Conservation (phyloP, 768 basidiomycete species). For the Lenzites betulinus region DNA sequence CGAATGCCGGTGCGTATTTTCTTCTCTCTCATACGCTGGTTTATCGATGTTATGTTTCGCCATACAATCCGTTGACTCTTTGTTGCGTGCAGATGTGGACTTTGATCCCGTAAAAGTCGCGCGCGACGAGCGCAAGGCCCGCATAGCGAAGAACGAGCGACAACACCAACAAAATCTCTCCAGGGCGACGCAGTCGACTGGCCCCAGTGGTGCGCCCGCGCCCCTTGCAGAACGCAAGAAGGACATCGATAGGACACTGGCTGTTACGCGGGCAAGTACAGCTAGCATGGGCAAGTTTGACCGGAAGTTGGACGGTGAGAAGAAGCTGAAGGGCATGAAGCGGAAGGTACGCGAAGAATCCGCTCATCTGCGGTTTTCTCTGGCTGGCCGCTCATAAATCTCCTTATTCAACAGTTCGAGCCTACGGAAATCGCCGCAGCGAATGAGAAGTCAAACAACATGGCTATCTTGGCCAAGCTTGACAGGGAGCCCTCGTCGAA, state of each 20-base stretch:
- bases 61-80: not conserved
- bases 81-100: slow-evolving; percentile 58
- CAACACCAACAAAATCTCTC: slow-evolving; percentile 74
- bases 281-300: slow-evolving; percentile 97
- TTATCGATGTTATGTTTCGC: not conserved
- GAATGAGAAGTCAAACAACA: slow-evolving; percentile 69
- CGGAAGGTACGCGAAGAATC: slow-evolving; percentile 67
- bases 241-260: slow-evolving; percentile 76
- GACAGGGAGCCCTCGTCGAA: slow-evolving; percentile 65
- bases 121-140: slow-evolving; percentile 75
- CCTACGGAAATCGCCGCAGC: slow-evolving; percentile 68
- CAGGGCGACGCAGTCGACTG: slow-evolving; percentile 47
- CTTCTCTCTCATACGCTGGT: too few species aligned
- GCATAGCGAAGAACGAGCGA: slow-evolving; percentile 82
- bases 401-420: slow-evolving; percentile 68
- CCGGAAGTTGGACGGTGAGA: slow-evolving; percentile 86
- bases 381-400: not conserved
- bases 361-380: not conserved
- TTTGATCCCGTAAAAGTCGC: slow-evolving; percentile 78
- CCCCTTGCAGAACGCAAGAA: slow-evolving; percentile 52
- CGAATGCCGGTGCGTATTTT: slow-evolving; percentile 71
- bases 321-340: slow-evolving; percentile 84
- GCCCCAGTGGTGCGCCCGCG: slow-evolving; percentile 9
- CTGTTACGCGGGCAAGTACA: slow-evolving; percentile 78
- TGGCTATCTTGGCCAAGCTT: slow-evolving; percentile 77